Evolutionary conservation across 495 filamentous ascomycete genomes (phyloP).

Genomic region (Xylaria castorea): DNA sequence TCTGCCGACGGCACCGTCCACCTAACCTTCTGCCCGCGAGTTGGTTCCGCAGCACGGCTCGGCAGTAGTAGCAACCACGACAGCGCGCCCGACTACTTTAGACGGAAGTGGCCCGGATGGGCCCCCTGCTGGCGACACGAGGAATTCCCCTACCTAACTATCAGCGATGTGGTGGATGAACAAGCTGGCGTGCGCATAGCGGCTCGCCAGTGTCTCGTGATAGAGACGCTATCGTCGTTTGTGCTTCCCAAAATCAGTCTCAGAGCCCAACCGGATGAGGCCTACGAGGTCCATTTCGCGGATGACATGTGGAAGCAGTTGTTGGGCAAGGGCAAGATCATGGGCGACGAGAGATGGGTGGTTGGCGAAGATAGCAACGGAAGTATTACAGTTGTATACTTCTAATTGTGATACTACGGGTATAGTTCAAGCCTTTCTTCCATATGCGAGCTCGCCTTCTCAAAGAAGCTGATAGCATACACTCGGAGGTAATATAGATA

Average conservation of each 20-base stretch:
- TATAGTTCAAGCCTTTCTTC: background rate
- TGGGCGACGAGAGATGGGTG: slow-evolving; percentile 68
- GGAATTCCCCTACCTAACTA: slow-evolving; percentile 61
- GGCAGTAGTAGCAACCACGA: slow-evolving; percentile 28
- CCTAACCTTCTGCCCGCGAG: slow-evolving; percentile 52
- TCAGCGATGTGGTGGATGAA: slow-evolving; percentile 60
- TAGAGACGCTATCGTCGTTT: slow-evolving; percentile 37
- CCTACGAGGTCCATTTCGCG: slow-evolving; percentile 47
- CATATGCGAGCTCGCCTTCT: background rate
- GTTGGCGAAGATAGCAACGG: slow-evolving; percentile 63
- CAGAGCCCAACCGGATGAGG: slow-evolving; percentile 23
- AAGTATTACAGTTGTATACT: slow-evolving; percentile 62
- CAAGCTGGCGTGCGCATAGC: slow-evolving; percentile 62
- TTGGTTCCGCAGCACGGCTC: slow-evolving; percentile 42
- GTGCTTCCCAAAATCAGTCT: slow-evolving; percentile 31
- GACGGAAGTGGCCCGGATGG: slow-evolving; percentile 43
- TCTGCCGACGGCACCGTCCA: slow-evolving; percentile 55
- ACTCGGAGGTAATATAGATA: background rate
- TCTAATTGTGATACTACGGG: slow-evolving; percentile 37
- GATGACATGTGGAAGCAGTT: slow-evolving; percentile 60
- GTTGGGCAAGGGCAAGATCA: slow-evolving; percentile 61
- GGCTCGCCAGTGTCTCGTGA: slow-evolving; percentile 51
- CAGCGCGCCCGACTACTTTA: background rate
- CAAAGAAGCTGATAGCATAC: background rate
- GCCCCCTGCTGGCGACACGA: slow-evolving; percentile 64